Conservation (phyloP, 345 rosid species). For the Hibiscus trionum region DNA sequence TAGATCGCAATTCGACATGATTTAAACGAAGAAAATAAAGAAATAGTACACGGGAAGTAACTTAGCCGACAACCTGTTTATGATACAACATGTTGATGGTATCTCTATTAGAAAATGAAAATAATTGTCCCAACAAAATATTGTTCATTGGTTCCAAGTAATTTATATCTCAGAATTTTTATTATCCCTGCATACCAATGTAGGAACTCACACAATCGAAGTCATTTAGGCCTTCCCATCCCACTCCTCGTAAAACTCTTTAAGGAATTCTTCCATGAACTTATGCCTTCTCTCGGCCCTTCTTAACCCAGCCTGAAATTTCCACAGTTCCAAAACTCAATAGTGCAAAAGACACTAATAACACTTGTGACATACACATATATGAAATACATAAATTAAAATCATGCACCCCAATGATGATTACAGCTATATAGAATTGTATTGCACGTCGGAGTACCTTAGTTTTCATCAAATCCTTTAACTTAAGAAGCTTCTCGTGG, state of each 20-base stretch:
- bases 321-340: background rate
- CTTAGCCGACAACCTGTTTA: background rate
- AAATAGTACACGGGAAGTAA: background rate
- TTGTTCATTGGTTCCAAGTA: too few relatives aligned
- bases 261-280: conserved; percentile 62
- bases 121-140: too few relatives aligned
- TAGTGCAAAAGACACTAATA: background rate
- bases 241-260: conserved; percentile 75
- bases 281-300: conserved; percentile 75
- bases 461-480: conserved; percentile 73
- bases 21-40: background rate
- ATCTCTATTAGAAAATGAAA: background rate
- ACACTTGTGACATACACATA: background rate
- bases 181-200: conserved; percentile 35
- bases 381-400: conserved; percentile 42
- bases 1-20: background rate
- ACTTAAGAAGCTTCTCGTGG: conserved; percentile 74
- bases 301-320: conserved; percentile 55
- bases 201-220: background rate
- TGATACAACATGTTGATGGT: background rate
- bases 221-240: conserved; percentile 47
- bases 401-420: background rate
- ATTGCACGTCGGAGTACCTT: conserved; percentile 30
- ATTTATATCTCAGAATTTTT: background rate
- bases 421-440: background rate